Evolutionary conservation across 1,284 basidiomycete species (phyloP).

Genomic region (Boletus austroedulis): DNA sequence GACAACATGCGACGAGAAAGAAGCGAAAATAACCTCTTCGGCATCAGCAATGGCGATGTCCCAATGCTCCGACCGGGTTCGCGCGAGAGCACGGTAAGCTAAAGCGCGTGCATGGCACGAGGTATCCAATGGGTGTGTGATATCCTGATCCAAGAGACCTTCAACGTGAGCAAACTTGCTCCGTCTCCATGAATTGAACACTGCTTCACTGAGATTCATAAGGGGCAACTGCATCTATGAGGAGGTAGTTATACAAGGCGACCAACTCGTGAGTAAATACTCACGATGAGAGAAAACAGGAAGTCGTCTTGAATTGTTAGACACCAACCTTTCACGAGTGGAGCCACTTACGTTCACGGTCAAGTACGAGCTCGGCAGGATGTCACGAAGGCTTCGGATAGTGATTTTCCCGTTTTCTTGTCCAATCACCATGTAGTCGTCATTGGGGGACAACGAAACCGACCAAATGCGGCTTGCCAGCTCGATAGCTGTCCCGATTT

Average conservation of each 20-base stretch:
- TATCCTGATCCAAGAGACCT: not conserved
- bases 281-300: too few species aligned
- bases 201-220: not conserved
- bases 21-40: not conserved
- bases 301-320: too few species aligned
- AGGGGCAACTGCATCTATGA: not conserved
- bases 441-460: not conserved
- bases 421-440: not conserved
- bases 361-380: not conserved
- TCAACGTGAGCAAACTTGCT: not conserved
- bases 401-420: not conserved
- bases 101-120: not conserved
- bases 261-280: not conserved
- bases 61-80: not conserved
- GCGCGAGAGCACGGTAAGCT: not conserved
- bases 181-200: not conserved
- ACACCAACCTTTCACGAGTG: not conserved
- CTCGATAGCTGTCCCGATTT: not conserved
- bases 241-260: too few species aligned
- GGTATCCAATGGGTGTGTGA: not conserved
- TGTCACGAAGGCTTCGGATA: not conserved
- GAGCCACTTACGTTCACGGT: not conserved
- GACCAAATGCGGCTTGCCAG: not conserved
- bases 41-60: not conserved
- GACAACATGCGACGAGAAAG: not conserved